phyloP scores from a whole-genome alignment of 768 basidiomycete species.

The Polyporus arcularius region DNA sequence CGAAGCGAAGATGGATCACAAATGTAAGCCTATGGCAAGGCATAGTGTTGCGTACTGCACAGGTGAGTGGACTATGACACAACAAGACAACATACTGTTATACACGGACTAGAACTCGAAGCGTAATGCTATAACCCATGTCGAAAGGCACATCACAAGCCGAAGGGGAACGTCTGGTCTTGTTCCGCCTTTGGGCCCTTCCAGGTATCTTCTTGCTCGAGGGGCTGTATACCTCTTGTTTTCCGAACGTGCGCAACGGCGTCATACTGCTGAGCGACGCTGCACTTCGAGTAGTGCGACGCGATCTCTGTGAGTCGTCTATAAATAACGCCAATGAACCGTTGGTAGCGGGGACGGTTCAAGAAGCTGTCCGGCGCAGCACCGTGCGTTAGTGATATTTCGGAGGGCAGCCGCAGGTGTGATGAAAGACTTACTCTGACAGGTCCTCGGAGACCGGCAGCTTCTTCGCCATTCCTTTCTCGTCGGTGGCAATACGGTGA shows the following conservation, averaged over 20 bases:
- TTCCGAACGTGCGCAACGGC: constrained; percentile 24
- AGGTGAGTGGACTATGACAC: background rate
- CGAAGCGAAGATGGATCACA: background rate
- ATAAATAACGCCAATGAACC: constrained; percentile 34
- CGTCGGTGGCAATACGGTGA: constrained; percentile 16
- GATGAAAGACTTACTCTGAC: constrained; percentile 19
- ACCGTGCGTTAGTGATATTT: background rate
- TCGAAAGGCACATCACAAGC: constrained; percentile 8
- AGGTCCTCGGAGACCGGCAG: constrained; percentile 20
- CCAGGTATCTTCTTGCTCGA: constrained; percentile 24
- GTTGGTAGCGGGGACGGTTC: constrained; percentile 25
- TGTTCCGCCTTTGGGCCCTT: constrained; percentile 14
- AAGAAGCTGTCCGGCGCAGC: constrained; percentile 19
- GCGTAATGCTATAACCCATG: background rate
- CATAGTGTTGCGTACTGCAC: too few relatives aligned
- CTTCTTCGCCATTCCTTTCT: constrained; percentile 20
- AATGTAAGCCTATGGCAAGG: background rate
- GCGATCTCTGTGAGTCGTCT: constrained; percentile 26
- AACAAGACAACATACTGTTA: background rate
- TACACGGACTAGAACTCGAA: background rate
- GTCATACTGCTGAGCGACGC: constrained; percentile 29
- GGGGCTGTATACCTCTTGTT: constrained; percentile 24
- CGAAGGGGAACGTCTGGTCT: constrained; percentile 28
- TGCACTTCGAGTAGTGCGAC: constrained; percentile 32
- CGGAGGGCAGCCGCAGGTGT: background rate